Conservation (phyloP, 331 rosid species). For the Dryas integrifolia region DNA sequence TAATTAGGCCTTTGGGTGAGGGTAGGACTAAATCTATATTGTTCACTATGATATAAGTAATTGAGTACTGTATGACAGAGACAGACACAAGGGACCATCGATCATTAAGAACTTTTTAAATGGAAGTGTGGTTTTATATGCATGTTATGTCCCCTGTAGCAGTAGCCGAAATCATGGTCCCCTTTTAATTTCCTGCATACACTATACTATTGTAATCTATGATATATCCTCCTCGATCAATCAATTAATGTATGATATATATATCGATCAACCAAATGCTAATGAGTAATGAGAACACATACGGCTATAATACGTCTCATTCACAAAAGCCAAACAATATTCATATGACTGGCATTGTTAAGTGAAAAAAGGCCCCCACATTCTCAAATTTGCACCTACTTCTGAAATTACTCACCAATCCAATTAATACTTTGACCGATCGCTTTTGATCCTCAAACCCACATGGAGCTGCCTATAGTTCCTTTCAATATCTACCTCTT, state of each 20-base stretch:
- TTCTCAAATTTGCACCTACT: conserved; percentile 38
- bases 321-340: conserved; percentile 25
- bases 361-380: conserved; percentile 24
- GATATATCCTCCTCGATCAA: too few species aligned
- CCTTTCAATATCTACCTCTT: conserved; percentile 20
- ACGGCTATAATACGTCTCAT: conserved; percentile 6
- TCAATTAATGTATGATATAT: too few species aligned
- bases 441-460: conserved; percentile 38
- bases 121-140: not conserved
- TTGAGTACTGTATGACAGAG: not conserved
- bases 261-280: too few species aligned
- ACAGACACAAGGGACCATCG: conserved; percentile 9
- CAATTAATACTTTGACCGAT: conserved; percentile 33
- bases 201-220: not conserved
- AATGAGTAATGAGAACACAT: conserved; percentile 17
- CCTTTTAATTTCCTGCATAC: not conserved
- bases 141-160: not conserved
- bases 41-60: not conserved
- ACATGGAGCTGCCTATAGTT: conserved; percentile 30
- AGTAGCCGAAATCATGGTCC: conserved; percentile 10
- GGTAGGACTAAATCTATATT: not conserved
- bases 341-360: conserved; percentile 32
- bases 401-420: conserved; percentile 38
- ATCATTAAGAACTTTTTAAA: conserved; percentile 20
- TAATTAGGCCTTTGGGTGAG: not conserved